Conservation (phyloP, 331 rosid species). For the Saraca asoca region DNA sequence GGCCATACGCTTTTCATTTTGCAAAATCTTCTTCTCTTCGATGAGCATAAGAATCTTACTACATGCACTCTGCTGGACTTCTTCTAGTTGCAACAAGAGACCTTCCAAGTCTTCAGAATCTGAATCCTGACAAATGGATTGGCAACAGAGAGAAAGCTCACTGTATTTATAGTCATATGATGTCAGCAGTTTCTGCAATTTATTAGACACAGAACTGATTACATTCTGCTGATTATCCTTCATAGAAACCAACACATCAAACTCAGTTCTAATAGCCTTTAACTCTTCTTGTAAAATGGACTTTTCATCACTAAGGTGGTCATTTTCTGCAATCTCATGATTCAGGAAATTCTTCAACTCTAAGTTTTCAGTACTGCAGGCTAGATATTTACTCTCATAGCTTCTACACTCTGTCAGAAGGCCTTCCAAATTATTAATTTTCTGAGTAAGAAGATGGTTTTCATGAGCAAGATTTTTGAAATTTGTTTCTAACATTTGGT, state of each 20-base stretch:
- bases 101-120: constrained; percentile 53
- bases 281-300: constrained; percentile 64
- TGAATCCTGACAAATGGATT: constrained; percentile 45
- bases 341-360: constrained; percentile 59
- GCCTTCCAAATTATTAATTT: constrained; percentile 58
- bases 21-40: constrained; percentile 63
- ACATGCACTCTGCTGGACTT: constrained; percentile 58
- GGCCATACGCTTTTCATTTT: constrained; percentile 56
- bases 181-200: constrained; percentile 60
- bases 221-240: constrained; percentile 67
- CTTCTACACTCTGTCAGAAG: constrained; percentile 56
- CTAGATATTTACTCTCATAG: constrained; percentile 58
- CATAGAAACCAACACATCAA: constrained; percentile 51
- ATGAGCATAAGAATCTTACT: constrained; percentile 57
- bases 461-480: constrained; percentile 50
- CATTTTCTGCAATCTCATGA: constrained; percentile 55
- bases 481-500: constrained; percentile 61
- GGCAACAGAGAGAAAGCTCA: constrained; percentile 44
- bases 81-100: constrained; percentile 59
- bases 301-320: constrained; percentile 50
- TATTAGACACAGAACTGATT: constrained; percentile 45
- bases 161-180: constrained; percentile 45
- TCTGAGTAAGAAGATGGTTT: constrained; percentile 56
- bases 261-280: constrained; percentile 51
- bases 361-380: constrained; percentile 60